Evolutionary conservation across 1,284 basidiomycete species (phyloP).

Genomic region (Ceratobasidium sp.): DNA sequence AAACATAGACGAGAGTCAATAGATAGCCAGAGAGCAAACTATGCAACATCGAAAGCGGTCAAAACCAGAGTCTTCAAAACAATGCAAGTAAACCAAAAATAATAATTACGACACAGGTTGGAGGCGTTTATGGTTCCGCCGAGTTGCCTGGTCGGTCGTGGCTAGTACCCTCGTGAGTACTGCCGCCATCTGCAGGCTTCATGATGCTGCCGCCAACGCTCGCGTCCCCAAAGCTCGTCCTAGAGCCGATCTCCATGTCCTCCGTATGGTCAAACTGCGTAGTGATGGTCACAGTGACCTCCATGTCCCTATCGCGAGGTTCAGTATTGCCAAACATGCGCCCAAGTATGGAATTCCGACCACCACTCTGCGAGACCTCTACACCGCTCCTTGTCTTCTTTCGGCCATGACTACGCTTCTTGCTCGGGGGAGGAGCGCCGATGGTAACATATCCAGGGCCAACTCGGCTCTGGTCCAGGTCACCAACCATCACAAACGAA

Average conservation of each 20-base stretch:
- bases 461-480: slow-evolving; percentile 8
- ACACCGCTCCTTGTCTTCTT: slow-evolving; percentile 3
- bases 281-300: slow-evolving; percentile 36
- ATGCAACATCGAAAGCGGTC: neutral
- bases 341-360: slow-evolving; percentile 18
- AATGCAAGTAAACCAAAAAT: too few relatives aligned
- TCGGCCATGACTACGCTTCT: slow-evolving; percentile 19
- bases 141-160: neutral
- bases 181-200: neutral
- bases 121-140: too few relatives aligned
- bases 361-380: neutral
- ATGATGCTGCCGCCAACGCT: slow-evolving; percentile 4
- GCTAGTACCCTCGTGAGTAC: neutral
- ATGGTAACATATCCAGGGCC: slow-evolving; percentile 9
- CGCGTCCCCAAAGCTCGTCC: neutral
- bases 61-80: too few relatives aligned
- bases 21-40: neutral
- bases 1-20: neutral
- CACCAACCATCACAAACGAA: neutral
- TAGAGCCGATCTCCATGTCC: neutral
- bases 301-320: slow-evolving; percentile 17
- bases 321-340: slow-evolving; percentile 12
- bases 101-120: too few relatives aligned
- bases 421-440: slow-evolving; percentile 28
- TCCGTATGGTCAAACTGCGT: slow-evolving; percentile 13